Percentiles rank a stretch among this genome's conserved stretches.
Conservation (phyloP, 345 rosid genomes). For the Linum lewisii region DNA sequence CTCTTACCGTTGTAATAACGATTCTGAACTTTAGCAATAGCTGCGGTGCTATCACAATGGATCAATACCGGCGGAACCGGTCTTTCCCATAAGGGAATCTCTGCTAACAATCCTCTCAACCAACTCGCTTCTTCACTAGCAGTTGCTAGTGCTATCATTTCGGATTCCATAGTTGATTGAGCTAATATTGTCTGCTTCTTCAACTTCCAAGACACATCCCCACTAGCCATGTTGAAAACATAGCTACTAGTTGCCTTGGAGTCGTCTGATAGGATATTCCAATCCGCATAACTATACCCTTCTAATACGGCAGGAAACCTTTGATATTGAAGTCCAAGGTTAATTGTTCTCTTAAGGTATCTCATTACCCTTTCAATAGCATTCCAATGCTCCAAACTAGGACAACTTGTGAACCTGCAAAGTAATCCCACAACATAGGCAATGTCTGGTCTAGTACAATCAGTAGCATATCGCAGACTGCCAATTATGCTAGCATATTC, state of each 20-base stretch:
- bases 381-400: neutral
- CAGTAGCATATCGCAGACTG: neutral
- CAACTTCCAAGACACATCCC: neutral
- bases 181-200: neutral
- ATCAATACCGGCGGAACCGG: neutral
- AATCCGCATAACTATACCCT: constrained; percentile 3
- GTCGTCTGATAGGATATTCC: neutral
- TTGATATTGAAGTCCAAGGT: neutral
- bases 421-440: neutral
- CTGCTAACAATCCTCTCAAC: neutral
- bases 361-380: neutral
- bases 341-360: neutral
- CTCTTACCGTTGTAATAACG: neutral
- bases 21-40: neutral
- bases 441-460: neutral
- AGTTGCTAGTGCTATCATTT: neutral
- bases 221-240: neutral
- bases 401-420: neutral
- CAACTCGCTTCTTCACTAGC: neutral
- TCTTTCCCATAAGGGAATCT: neutral
- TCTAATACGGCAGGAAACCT: neutral
- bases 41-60: neutral
- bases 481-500: constrained; percentile 1
- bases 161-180: neutral
- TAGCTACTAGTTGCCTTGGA: neutral